Conservation (phyloP, 495 filamentous ascomycete species). For the Daldinia concentrica region DNA sequence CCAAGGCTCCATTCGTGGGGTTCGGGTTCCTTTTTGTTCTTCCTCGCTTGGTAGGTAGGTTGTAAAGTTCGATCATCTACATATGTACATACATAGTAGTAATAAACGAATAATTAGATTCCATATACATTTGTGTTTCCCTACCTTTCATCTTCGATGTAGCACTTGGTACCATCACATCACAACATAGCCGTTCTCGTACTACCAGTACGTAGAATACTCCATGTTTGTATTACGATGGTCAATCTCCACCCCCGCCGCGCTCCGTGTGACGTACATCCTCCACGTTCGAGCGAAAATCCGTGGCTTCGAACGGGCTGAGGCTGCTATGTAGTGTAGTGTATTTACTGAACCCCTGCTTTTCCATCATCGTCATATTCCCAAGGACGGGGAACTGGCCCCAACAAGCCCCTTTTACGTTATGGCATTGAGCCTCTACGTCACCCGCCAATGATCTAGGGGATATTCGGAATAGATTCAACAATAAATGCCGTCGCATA, state of each 20-base stretch:
- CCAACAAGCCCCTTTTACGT: conserved; percentile 20
- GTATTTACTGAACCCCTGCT: neutral
- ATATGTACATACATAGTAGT: neutral
- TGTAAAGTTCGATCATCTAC: neutral
- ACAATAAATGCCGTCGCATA: neutral
- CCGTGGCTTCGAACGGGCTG: conserved; percentile 11
- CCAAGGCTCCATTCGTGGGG: conserved; percentile 3
- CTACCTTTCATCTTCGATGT: neutral
- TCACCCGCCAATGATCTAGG: conserved; percentile 10
- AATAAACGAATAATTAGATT: neutral
- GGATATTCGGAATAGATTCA: neutral
- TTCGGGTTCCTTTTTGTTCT: neutral
- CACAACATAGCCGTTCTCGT: conserved; percentile 24
- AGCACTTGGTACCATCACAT: neutral
- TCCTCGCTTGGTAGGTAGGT: neutral
- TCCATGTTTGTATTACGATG: conserved; percentile 16
- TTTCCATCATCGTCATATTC: conserved; percentile 5
- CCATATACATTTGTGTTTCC: neutral
- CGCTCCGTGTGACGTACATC: conserved; percentile 30
- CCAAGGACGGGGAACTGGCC: neutral
- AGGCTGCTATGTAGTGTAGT: neutral
- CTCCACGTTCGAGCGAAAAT: conserved; percentile 18
- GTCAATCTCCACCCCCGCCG: conserved; percentile 39
- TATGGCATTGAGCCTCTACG: conserved; percentile 13
- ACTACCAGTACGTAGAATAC: conserved; percentile 11